These are phyloP conservation scores for Termitomyces sp. DNA, from an alignment of 768 basidiomycete species.

Conservation along the genomic window DNA sequence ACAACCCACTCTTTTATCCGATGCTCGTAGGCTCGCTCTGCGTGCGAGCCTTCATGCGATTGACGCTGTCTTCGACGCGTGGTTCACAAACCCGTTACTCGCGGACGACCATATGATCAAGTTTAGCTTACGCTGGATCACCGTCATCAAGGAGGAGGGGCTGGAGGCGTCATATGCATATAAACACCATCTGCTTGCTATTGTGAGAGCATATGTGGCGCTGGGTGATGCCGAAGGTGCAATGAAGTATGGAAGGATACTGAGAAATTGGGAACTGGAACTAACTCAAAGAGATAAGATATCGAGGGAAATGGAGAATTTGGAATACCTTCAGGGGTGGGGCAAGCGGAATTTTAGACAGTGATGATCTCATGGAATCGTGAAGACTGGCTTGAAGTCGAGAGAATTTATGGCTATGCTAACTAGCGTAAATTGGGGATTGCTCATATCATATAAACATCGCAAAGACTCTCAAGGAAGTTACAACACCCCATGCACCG, in stretches of 20 bases:
- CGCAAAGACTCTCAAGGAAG: no score
- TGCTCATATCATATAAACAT: no score
- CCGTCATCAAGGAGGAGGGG: constrained; percentile 12
- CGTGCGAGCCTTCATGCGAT: constrained; percentile 9
- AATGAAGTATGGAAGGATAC: constrained; percentile 12
- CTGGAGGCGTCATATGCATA: constrained; percentile 15
- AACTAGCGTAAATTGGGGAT: neutral
- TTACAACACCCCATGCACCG: no score
- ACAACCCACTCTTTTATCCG: constrained; percentile 15
- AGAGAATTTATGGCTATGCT: neutral
- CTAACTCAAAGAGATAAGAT: constrained; percentile 11
- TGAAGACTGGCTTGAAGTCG: neutral
- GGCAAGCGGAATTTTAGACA: constrained; percentile 1
- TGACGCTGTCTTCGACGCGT: constrained; percentile 8
- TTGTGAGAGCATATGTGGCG: constrained; percentile 13
- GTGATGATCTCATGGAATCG: neutral
- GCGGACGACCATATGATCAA: constrained; percentile 15
- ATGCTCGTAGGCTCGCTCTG: constrained; percentile 16
- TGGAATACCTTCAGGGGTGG: constrained; percentile 11
- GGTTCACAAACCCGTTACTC: constrained; percentile 12
- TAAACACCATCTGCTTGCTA: constrained; percentile 12
- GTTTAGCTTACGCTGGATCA: constrained; percentile 14
- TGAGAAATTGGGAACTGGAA: constrained; percentile 11
- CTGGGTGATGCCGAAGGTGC: constrained; percentile 12
- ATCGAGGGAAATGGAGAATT: constrained; percentile 6